Percentiles rank a stretch among this genome's conserved stretches.
Conservation (phyloP, 805 yeast genomes). For the Candida ortonii region DNA sequence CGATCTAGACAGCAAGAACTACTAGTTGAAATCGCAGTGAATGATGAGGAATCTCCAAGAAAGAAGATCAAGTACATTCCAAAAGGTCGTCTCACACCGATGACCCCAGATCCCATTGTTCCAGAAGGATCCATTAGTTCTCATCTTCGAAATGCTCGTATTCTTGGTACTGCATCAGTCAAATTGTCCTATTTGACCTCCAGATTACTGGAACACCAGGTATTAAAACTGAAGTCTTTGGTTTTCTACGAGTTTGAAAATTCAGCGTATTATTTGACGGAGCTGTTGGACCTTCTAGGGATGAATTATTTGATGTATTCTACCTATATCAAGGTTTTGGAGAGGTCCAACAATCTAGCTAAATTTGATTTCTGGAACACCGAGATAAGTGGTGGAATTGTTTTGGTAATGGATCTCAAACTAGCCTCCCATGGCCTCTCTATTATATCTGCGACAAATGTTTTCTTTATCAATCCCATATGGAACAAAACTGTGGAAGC, state of each 20-base stretch:
- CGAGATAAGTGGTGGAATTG: constrained; percentile 47
- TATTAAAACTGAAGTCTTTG: constrained; percentile 47
- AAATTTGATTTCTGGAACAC: constrained; percentile 44
- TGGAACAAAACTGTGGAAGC: constrained; percentile 71
- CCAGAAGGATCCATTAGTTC: constrained; percentile 23
- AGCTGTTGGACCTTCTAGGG: constrained; percentile 60
- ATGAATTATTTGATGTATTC: constrained; percentile 62
- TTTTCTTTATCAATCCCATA: constrained; percentile 68
- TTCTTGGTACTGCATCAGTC: constrained; percentile 62
- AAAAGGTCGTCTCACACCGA: constrained; percentile 16
- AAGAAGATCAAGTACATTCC: constrained; percentile 20
- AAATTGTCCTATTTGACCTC: constrained; percentile 61
- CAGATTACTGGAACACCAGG: constrained; percentile 51
- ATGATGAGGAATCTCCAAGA: constrained; percentile 14
- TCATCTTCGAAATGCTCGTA: constrained; percentile 32
- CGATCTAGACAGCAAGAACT: constrained; percentile 1
- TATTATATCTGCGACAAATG: constrained; percentile 63
- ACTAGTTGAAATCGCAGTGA: constrained; percentile 2
- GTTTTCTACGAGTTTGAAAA: constrained; percentile 73
- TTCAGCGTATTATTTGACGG: constrained; percentile 65
- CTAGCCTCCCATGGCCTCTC: constrained; percentile 70
- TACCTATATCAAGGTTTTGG: constrained; percentile 48
- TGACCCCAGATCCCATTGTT: constrained; percentile 27
- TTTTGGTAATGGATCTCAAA: constrained; percentile 63
- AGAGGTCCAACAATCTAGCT: constrained; percentile 51